phyloP scores from a whole-genome alignment of 2,329 filamentous ascomycete genomes.

The Dactylellina parvicollis region DNA sequence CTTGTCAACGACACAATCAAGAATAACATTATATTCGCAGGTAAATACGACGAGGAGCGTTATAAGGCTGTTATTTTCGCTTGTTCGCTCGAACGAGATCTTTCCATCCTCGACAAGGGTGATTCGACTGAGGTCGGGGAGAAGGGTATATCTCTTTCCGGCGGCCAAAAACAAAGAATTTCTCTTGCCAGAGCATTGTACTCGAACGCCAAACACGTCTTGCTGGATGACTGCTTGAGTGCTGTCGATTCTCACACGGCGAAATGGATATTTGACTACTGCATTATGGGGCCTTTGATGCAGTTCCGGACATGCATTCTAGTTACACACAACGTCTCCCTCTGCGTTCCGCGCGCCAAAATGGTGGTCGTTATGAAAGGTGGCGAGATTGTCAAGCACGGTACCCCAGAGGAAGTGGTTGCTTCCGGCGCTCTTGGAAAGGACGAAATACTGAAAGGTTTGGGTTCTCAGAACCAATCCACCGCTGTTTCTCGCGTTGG shows the following conservation, averaged over 20 bases:
- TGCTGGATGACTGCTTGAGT: slow-evolving; percentile 94
- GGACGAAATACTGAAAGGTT: slow-evolving; percentile 65
- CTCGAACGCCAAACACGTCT: slow-evolving; percentile 86
- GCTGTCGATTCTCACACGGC: slow-evolving; percentile 97
- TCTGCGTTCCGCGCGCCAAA: slow-evolving; percentile 82
- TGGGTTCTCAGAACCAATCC: slow-evolving; percentile 75
- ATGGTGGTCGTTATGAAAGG: slow-evolving; percentile 89
- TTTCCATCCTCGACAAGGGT: slow-evolving; percentile 89
- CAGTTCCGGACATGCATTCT: slow-evolving; percentile 86
- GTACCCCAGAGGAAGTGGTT: slow-evolving; percentile 80
- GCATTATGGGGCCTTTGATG: slow-evolving; percentile 90
- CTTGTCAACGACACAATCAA: slow-evolving; percentile 94
- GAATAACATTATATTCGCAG: slow-evolving; percentile 93
- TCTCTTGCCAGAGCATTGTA: slow-evolving; percentile 97
- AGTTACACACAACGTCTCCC: slow-evolving; percentile 92
- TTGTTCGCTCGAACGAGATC: slow-evolving; percentile 88
- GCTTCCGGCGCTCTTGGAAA: slow-evolving; percentile 89
- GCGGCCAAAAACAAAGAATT: slow-evolving; percentile 96
- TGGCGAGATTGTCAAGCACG: slow-evolving; percentile 79
- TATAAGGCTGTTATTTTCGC: slow-evolving; percentile 90
- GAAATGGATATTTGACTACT: slow-evolving; percentile 97
- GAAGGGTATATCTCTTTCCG: slow-evolving; percentile 95
- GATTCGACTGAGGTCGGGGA: slow-evolving; percentile 95
- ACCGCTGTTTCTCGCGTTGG: slow-evolving; percentile 72
- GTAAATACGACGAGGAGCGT: slow-evolving; percentile 79